Percentiles rank a stretch among this genome's conserved stretches.
Evolutionary conservation across 306 rosid genomes (phyloP).

Genomic region (Cucumis sativus): DNA sequence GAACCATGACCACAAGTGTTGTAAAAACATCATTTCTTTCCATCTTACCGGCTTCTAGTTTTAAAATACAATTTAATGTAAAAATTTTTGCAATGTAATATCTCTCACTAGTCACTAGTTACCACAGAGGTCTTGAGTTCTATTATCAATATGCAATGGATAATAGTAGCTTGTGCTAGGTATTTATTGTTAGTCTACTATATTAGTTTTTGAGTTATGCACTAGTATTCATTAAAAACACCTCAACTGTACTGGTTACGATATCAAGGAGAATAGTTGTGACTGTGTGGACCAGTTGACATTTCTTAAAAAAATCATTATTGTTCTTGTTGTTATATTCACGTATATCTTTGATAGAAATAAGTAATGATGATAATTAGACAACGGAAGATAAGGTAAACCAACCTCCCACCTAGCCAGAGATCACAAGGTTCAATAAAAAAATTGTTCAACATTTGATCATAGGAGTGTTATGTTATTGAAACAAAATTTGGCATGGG

Average conservation of each 20-base stretch:
- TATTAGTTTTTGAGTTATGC: neutral
- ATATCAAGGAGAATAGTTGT: neutral
- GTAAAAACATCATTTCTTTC: neutral
- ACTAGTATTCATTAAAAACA: neutral
- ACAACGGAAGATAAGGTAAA: neutral
- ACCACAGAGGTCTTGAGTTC: neutral
- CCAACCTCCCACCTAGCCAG: neutral
- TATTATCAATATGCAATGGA: neutral
- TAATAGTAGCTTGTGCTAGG: neutral
- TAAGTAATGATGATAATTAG: neutral
- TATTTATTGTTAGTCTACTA: neutral
- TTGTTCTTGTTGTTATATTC: neutral
- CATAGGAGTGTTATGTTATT: neutral
- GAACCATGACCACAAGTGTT: neutral
- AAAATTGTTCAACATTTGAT: neutral
- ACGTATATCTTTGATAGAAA: neutral
- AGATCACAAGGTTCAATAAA: neutral
- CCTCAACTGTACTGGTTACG: neutral
- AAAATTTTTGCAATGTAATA: neutral
- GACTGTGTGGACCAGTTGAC: neutral
- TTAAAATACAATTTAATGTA: neutral
- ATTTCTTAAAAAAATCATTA: neutral
- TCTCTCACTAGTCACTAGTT: neutral
- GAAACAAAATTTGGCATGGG: neutral
- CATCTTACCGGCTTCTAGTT: neutral